Conservation (phyloP, 352 stramenopile genomes). For the Salisapilia sapeloensis region DNA sequence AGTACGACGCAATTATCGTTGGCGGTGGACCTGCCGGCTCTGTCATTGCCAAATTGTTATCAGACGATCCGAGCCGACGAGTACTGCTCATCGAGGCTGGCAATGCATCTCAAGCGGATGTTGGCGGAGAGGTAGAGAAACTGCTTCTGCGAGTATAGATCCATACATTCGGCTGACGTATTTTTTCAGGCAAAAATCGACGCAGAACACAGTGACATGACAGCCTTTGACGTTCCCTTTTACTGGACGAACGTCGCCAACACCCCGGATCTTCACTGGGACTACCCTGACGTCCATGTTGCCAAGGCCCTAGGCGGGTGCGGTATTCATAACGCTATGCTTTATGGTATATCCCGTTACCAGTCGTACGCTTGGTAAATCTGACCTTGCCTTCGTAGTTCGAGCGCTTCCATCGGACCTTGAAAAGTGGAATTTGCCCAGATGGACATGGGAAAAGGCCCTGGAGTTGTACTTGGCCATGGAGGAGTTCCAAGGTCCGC, state of each 20-base stretch:
- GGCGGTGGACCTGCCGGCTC: conserved; percentile 37
- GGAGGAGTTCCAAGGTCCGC: conserved; percentile 49
- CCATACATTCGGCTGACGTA: not conserved
- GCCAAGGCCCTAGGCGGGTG: conserved; percentile 74
- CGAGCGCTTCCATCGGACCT: conserved; percentile 56
- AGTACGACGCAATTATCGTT: conserved; percentile 51
- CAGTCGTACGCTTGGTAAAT: not conserved
- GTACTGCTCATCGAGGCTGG: conserved; percentile 56
- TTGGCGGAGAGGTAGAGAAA: conserved; percentile 24
- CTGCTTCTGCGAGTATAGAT: not conserved
- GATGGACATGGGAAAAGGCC: conserved; percentile 63
- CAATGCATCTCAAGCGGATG: conserved; percentile 24
- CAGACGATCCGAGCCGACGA: conserved; percentile 29
- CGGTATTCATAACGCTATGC: conserved; percentile 85
- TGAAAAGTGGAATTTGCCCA: conserved; percentile 45
- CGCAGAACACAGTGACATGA: conserved; percentile 27
- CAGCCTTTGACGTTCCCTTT: conserved; percentile 70
- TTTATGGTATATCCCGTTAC: conserved; percentile 54
- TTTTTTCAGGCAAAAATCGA: conserved; percentile 6
- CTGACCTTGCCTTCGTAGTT: conserved; percentile 10
- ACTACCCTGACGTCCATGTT: conserved; percentile 66
- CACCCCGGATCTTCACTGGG: conserved; percentile 40
- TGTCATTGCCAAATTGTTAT: conserved; percentile 28
- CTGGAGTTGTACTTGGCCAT: conserved; percentile 53
- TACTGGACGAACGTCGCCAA: conserved; percentile 77